phyloP scores from a whole-genome alignment of 2,329 filamentous ascomycete species.

The Teratosphaeria pseudoeucalypti region DNA sequence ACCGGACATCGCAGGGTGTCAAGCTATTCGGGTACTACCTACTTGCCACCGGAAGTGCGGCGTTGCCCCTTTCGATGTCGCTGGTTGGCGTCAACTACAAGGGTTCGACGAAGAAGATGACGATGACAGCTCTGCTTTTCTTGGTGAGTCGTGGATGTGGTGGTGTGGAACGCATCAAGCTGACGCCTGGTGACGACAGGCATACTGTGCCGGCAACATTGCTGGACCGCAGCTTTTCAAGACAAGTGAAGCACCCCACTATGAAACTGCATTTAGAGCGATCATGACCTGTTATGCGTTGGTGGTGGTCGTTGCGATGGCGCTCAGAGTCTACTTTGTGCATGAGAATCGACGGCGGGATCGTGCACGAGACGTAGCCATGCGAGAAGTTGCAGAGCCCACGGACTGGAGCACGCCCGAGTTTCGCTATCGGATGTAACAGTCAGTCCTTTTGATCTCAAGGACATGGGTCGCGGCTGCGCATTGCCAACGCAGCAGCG shows the following conservation, averaged over 20 bases:
- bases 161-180: constrained; percentile 32
- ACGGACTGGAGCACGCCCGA: neutral
- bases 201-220: constrained; percentile 41
- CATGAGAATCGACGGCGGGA: neutral
- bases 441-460: neutral
- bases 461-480: neutral
- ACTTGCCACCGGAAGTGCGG: neutral
- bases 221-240: constrained; percentile 7
- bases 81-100: neutral
- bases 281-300: neutral
- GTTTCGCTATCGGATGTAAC: neutral
- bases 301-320: neutral
- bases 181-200: constrained; percentile 19
- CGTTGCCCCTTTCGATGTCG: neutral
- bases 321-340: neutral
- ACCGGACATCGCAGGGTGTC: neutral
- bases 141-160: constrained; percentile 29
- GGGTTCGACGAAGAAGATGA: neutral
- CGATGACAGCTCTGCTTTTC: neutral
- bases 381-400: neutral
- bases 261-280: constrained; percentile 5
- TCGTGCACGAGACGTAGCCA: neutral
- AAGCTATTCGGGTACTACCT: neutral
- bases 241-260: constrained; percentile 6
- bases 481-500: neutral